Evolutionary conservation across 2,329 filamentous ascomycete genomes (phyloP).

Genomic region (Ceratocystis alfenasii): DNA sequence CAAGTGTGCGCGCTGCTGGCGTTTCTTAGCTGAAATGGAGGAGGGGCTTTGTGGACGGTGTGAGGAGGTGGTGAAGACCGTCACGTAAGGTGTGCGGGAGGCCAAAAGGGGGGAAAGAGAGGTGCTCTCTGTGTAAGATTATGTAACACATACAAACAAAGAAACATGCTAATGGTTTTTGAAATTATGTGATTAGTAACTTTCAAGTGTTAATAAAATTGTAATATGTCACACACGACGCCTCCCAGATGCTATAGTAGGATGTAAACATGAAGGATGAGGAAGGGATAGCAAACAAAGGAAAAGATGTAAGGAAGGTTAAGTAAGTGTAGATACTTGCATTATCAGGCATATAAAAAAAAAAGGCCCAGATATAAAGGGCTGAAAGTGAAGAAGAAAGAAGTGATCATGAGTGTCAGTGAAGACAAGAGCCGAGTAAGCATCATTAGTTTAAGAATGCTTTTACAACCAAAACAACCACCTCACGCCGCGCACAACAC

Average conservation of each 20-base stretch:
- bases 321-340: not conserved
- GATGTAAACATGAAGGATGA: not conserved
- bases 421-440: not conserved
- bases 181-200: not conserved
- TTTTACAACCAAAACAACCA: constrained; percentile 74
- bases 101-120: not conserved
- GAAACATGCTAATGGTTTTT: not conserved
- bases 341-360: not conserved
- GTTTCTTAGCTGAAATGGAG: constrained; percentile 58
- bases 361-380: not conserved
- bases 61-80: constrained; percentile 44
- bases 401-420: not conserved
- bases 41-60: constrained; percentile 63
- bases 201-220: not conserved
- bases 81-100: not conserved
- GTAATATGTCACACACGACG: not conserved
- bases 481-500: constrained; percentile 46
- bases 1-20: constrained; percentile 88
- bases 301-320: not conserved
- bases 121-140: constrained; percentile 8
- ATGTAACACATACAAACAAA: constrained; percentile 7
- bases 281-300: not conserved
- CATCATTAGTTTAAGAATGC: not conserved
- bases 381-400: not conserved
- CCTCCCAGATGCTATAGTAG: constrained; percentile 5